Base-by-base conservation (phyloP, 2,329 filamentous ascomycete species). In the Epicoccum sorghinum region DNA sequence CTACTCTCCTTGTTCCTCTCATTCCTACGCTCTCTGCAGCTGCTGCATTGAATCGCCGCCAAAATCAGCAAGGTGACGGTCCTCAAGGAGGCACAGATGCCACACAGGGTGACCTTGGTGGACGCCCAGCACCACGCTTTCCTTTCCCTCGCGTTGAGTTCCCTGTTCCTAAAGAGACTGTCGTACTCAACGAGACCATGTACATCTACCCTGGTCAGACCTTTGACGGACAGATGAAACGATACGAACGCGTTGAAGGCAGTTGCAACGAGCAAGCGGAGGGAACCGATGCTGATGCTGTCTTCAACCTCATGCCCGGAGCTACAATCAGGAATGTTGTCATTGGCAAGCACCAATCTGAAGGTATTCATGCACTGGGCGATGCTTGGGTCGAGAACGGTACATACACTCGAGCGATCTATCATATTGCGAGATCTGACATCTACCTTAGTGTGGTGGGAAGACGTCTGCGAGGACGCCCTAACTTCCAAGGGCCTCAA, bases 331-430 rank as follows among this genome's bases (percentile, higher is more conserved):
- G 49, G 39, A 65, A 66, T 8, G 64, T 66, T 10, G 52, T 67
- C 12, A 65, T 67, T 50, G 64, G 64, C n/a, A 60, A 67, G 50
- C 64, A 67, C 30, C 64, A 67, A 39, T 60, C 61, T 3, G 64
- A 67, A 29, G 64, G 64, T 2, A 67, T 67, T 12, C 64, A 67
- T 38, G 64, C 62, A 5, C 47, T 67, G 7, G 64, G 64, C 24
- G 64, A 67, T 50, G 64, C 64, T 6, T 67, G 64, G 64, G 64
- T 67, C n/a, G 64, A 67, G 43, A 67, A 65, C 39, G 64, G 64
- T 64, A 47, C 53, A 52, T 8, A 9, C 24, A 2, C 8, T 4
- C 0, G 4, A 2, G 6, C 27, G 9, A 29, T 29, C n/a, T 14
- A 8, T n/a, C 14, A 13, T 3, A 3, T 2, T 30, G 0, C 10